These are phyloP conservation scores for Paraphaeosphaeria minitans DNA, from an alignment of 2,329 filamentous ascomycete genomes.

Conservation along the genomic window DNA sequence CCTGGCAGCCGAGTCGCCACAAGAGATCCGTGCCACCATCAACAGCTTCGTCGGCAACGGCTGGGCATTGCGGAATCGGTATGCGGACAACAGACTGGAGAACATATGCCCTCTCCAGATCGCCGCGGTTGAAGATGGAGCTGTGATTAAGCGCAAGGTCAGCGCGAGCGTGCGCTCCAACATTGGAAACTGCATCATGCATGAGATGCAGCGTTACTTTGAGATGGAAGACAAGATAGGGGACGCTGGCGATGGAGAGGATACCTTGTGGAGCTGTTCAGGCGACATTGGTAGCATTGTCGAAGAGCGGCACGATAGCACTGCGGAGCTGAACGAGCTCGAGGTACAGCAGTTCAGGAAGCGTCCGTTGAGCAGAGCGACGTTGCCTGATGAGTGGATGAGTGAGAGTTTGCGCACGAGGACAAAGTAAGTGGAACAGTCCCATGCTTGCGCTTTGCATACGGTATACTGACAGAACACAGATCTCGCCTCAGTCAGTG, in stretches of 20 bases:
- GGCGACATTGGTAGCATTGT: not conserved
- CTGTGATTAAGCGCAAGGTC: not conserved
- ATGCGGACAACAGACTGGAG: not conserved
- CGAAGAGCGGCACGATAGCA: not conserved
- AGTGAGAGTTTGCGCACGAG: not conserved
- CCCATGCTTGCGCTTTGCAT: not conserved
- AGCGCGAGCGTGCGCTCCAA: not conserved
- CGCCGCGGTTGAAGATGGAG: not conserved
- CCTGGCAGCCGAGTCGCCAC: not conserved
- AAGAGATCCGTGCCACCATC: constrained; percentile 5
- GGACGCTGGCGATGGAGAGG: not conserved
- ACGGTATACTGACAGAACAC: not conserved
- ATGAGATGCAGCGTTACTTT: constrained; percentile 5
- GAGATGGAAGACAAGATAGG: not conserved
- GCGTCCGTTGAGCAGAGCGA: not conserved
- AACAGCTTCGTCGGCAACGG: constrained; percentile 5
- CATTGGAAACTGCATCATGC: not conserved
- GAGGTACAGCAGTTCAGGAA: not conserved
- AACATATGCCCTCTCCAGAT: not conserved
- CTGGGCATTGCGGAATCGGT: not conserved
- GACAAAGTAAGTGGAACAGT: not conserved
- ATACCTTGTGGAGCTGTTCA: not conserved
- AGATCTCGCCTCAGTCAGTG: not conserved
- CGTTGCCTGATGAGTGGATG: not conserved
- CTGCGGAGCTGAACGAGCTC: not conserved